Evolutionary conservation across 805 yeast species (phyloP), one percentile per base, ranked within the genome.

Genomic region (Yueomyces sp.): DNA sequence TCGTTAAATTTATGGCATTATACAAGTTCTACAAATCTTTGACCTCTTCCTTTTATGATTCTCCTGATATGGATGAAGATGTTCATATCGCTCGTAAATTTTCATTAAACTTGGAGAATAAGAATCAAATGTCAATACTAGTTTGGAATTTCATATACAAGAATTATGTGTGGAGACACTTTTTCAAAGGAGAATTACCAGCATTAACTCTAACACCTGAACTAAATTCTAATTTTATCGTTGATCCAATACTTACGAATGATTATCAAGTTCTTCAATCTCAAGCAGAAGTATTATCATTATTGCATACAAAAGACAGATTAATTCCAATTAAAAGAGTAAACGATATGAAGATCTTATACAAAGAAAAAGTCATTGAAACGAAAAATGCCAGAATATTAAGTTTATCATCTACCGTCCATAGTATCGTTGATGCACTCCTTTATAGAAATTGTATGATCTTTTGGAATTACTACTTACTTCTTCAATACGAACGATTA

Each of bases 121-220:
- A 51, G 28, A 47, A 56, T 43, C 52, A 52, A 28, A 34, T 44
- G 19, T 38, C 39, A 27, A 52, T 55, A 32, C 33, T 48, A 28
- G 39, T 53, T 26, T 58, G 62, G 62, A 57, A 58, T 41, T 55
- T 52, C 36, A 57, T 56, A 30, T 52, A 47, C 36, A 57, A 52
- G 44, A 55, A 55, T 40, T 58, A 58, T 39, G 52, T 53, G 37
- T 55, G 57, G 56, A 56, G 62, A 41, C 60, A 57, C 43, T 40
- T 54, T 27, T 49, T 52, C 28, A 53, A 48, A 32, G 63, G 63
- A 40, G 58, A 57, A 43, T 44, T 52, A 8, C 60, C 63, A 9
- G 45, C 51, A 11, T 43, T 56, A 37, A 43, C 53, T 3, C 33
- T 37, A 39, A 30, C 39, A 38, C 12, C 37, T 31, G 41, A 48